Evolutionary conservation across 2,329 filamentous ascomycete genomes (phyloP).

Genomic region (Tolypocladium tropicale): DNA sequence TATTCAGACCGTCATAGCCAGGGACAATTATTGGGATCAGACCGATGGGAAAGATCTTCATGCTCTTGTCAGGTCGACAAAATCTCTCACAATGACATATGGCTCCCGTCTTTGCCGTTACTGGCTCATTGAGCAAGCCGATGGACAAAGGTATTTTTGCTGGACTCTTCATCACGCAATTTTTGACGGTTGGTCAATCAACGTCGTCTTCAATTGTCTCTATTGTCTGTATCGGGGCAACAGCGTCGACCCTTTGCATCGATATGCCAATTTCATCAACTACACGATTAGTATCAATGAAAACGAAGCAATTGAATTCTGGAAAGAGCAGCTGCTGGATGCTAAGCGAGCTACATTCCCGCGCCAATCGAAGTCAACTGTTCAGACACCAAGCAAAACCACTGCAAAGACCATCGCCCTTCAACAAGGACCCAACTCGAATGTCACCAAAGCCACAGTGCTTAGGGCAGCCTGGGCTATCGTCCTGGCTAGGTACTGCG

Average conservation of each 20-base stretch:
- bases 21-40: not conserved
- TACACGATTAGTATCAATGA: not conserved
- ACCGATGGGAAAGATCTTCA: not conserved
- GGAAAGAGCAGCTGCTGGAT: not conserved
- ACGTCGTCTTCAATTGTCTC: not conserved
- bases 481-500: slow-evolving; percentile 10
- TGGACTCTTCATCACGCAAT: not conserved
- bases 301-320: not conserved
- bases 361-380: not conserved
- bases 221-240: not conserved
- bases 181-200: not conserved
- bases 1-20: not conserved
- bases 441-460: slow-evolving; percentile 9
- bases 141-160: not conserved
- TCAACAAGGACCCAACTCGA: not conserved
- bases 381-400: not conserved
- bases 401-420: not conserved
- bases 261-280: not conserved
- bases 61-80: not conserved
- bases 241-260: not conserved
- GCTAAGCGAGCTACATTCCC: not conserved
- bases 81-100: not conserved
- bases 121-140: not conserved
- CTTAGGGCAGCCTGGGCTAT: slow-evolving; percentile 16
- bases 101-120: not conserved